phyloP scores from a whole-genome alignment of 805 yeast genomes.

The Phaffomyces thermotolerans region DNA sequence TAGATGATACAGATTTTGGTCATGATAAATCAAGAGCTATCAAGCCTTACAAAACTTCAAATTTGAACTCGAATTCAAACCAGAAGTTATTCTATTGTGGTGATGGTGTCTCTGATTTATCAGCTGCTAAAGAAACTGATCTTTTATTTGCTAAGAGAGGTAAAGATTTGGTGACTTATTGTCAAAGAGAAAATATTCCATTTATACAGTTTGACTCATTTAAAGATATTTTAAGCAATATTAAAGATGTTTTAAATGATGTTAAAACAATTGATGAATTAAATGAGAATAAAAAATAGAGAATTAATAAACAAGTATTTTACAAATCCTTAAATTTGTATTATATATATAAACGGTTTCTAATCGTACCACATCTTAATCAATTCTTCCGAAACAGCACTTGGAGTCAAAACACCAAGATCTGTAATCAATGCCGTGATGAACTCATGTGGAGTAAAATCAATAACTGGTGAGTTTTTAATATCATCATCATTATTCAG shows the following conservation, averaged over 20 bases:
- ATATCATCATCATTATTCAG: constrained; percentile 27
- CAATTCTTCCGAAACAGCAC: constrained; percentile 97
- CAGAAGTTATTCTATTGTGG: constrained; percentile 89
- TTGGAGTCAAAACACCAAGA: constrained; percentile 92
- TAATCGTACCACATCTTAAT: constrained; percentile 97
- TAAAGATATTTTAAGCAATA: constrained; percentile 59
- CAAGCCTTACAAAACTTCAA: constrained; percentile 31
- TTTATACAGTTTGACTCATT: constrained; percentile 77
- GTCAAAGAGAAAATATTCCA: constrained; percentile 73
- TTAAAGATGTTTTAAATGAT: constrained; percentile 46
- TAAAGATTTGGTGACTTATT: constrained; percentile 79
- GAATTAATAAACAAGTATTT: background rate
- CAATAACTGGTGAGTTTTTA: constrained; percentile 55
- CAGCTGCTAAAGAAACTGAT: constrained; percentile 94
- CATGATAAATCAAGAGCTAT: constrained; percentile 91
- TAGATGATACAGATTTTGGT: constrained; percentile 84
- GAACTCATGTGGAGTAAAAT: constrained; percentile 93
- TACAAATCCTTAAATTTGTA: background rate
- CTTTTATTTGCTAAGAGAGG: constrained; percentile 90
- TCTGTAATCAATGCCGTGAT: constrained; percentile 95
- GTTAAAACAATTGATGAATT: constrained; percentile 28
- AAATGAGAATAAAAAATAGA: constrained; percentile 24
- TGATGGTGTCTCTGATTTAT: constrained; percentile 92
- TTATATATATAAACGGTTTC: constrained; percentile 1
- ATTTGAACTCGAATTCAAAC: constrained; percentile 25